Base-by-base conservation (phyloP, 129 eudicot species). In the Kitagawia praeruptora region DNA sequence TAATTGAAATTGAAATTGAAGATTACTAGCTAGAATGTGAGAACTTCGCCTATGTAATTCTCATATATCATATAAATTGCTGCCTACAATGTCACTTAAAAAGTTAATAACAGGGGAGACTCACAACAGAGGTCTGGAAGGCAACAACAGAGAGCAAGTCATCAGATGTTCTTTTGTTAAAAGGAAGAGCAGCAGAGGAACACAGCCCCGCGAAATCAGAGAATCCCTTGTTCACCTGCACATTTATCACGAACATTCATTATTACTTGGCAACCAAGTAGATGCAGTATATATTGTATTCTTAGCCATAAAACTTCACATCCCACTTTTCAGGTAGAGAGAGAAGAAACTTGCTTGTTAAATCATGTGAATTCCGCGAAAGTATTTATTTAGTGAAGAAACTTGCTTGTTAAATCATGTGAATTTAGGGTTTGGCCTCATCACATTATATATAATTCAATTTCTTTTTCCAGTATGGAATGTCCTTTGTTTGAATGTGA, bases 81-180 rank as follows among this genome's bases (percentile, higher is more conserved):
- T 61, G 25, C 16, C 69, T 9, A 61, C 66, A 61, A 61, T 61
- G 69, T 61, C 34, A 25, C 13, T 58, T 61, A 3, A 8, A 61
- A 61, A 61, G 12, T 10, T 6, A 61, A 61, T 9, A 61, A 61
- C 69, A 61, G 41, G 28, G 58, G 25, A 76, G 6, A 92, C 97
- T 91, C 75, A 94, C 98, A 81, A 76, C 92, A 61, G 90, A 82
- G 75, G 98, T 88, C 74, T 94, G 98, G 85, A 91, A 91, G 82
- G 92, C 69, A 61, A 92, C 84, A 74, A 92, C 76, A 37, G 98
- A 86, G 78, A 89, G 81, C 70, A 94, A 85, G 75, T 92, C 98
- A 78, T 92, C 93, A 18, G 86, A 82, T 23, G 85, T 34, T 81
- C 82, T 92, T 75, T 89, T 86, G 70, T 89, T 87, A 74, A 94